Evolutionary conservation across 176 grass and related monocot genomes (phyloP), one percentile per base, ranked within the genome.

Genomic region (Triticum dicoccoides): DNA sequence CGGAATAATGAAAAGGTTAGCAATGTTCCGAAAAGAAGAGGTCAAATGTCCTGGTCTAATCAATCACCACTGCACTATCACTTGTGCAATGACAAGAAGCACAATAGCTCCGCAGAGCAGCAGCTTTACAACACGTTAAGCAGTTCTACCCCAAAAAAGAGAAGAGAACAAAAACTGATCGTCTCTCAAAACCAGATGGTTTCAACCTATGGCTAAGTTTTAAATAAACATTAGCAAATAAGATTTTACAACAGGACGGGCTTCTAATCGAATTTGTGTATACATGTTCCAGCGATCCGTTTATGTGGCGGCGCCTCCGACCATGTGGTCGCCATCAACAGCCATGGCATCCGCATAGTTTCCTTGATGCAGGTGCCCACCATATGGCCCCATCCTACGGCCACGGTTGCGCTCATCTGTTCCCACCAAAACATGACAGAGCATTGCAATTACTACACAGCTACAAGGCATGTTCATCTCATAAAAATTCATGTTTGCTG

Each of bases 351-450:
- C 85, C 5, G 61, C 30, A 15, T 87, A 83, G 82, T 87, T 91
- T 25, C 37, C 78, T 69, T 80, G 85, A 67, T 91, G 89, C 30
- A 73, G 89, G 56, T 65, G 86, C 32, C 84, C 87, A 21, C 64
- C 66, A 65, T 89, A 85, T 4, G 71, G 69, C 1, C 25, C 82
- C 34, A 85, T 93, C 74, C 86, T 89, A 78, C 91, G 83, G 17
- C 84, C 88, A 7, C 65, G 90, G 58, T 92, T 90, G 64, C 85
- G 86, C 6, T 76, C 93, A 73, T 88, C 93, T 89, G 89, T 66
- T 79, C 80, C 78, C 69, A 88, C 34, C 74, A 83, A 82, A 77
- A 49, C 80, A 41, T 84, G 9, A 7, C 32, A 69, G 37, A 41
- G 38, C 23, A 61, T 69, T 30, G 5, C 49, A 12, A 34, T 1